phyloP scores from a whole-genome alignment of 2,329 filamentous ascomycete species.

The Xylaria sp. region DNA sequence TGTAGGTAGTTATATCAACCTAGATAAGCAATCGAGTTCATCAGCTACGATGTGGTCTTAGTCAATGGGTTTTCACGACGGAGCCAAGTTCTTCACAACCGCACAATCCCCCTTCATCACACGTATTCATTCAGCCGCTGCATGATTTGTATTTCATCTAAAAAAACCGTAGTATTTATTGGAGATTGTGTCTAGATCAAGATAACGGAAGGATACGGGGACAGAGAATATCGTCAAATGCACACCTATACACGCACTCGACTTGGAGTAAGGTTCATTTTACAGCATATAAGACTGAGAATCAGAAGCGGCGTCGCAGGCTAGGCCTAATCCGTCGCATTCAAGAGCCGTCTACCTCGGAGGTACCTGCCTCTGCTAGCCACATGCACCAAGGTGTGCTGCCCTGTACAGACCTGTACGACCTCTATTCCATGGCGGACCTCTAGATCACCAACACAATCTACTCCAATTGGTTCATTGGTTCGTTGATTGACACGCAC shows the following conservation, averaged over 20 bases:
- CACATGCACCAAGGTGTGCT: neutral
- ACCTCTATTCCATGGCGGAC: neutral
- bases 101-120: neutral
- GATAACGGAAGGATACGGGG: neutral
- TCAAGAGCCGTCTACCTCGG: constrained; percentile 12
- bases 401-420: neutral
- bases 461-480: neutral
- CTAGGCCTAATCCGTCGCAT: constrained; percentile 24
- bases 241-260: neutral
- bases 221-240: neutral
- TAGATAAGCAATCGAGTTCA: no score
- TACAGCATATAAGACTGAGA: neutral
- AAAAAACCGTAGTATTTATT: neutral
- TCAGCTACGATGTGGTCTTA: no score
- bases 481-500: constrained; percentile 11
- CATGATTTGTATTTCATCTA: neutral
- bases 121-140: neutral
- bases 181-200: neutral
- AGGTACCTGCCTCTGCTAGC: constrained; percentile 7
- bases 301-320: constrained; percentile 12
- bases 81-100: neutral
- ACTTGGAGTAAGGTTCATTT: neutral
- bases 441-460: constrained; percentile 16
- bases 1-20: no score
- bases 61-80: neutral